phyloP scores from a whole-genome alignment of 352 stramenopile species.

The Thraustochytrium striatum region DNA sequence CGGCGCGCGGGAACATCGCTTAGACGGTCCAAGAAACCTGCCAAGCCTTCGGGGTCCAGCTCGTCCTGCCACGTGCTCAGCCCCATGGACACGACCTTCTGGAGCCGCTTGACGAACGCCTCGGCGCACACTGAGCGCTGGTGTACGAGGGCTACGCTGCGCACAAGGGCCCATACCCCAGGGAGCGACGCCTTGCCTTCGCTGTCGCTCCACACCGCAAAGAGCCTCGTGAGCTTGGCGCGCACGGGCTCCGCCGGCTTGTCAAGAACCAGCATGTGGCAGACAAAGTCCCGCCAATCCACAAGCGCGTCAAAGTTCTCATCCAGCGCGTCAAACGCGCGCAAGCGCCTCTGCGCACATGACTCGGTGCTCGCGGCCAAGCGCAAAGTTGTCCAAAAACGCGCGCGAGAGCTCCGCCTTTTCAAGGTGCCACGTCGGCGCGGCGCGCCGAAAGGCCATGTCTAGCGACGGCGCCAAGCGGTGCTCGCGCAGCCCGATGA shows the following conservation, averaged over 20 bases:
- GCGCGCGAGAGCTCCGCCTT: not conserved
- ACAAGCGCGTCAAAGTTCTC: not conserved
- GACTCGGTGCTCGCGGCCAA: not conserved
- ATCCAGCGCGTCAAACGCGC: not conserved
- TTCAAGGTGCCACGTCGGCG: not conserved
- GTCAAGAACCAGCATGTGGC: conserved; percentile 16
- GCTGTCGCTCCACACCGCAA: not conserved
- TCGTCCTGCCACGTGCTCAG: not conserved
- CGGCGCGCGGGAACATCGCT: not conserved
- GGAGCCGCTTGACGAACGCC: not conserved
- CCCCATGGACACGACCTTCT: not conserved
- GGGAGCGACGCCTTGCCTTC: not conserved
- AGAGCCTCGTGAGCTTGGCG: not conserved
- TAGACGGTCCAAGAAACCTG: not conserved
- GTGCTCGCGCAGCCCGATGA: not conserved
- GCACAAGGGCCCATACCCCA: not conserved
- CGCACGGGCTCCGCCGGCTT: not conserved
- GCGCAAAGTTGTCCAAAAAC: conserved; percentile 8
- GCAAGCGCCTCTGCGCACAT: not conserved
- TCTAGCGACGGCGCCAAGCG: conserved; percentile 21
- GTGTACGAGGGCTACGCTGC: conserved; percentile 2
- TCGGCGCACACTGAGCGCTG: not conserved
- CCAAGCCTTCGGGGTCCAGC: not conserved
- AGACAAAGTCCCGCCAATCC: conserved; percentile 29
- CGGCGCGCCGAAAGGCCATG: not conserved